These are phyloP conservation scores for Pleurotus salmoneostramineus DNA, from an alignment of 768 basidiomycete genomes.

Conservation along the genomic window DNA sequence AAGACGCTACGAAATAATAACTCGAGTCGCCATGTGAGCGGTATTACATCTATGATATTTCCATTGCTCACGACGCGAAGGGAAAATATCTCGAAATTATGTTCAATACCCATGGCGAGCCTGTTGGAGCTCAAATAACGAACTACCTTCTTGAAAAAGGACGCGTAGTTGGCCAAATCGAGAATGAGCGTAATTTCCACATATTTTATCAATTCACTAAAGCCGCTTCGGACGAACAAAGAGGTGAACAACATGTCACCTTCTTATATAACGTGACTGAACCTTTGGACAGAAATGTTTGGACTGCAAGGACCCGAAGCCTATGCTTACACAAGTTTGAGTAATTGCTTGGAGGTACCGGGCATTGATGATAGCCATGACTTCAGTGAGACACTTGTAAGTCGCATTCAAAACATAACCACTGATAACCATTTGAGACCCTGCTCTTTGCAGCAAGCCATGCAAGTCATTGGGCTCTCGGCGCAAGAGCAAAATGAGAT, in stretches of 20 bases:
- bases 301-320: conserved; percentile 95
- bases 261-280: conserved; percentile 11
- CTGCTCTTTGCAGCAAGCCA: conserved; percentile 63
- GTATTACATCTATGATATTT: conserved; percentile 1
- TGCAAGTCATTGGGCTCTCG: conserved; percentile 89
- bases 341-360: conserved; percentile 87
- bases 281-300: conserved; percentile 65
- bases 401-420: conserved; percentile 17
- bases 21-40: conserved; percentile 91
- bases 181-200: conserved; percentile 96
- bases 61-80: conserved; percentile 34
- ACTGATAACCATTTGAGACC: background rate
- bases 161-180: conserved; percentile 93
- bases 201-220: conserved; percentile 99
- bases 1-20: conserved; percentile 99
- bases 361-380: conserved; percentile 90
- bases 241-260: conserved; percentile 49
- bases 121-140: conserved; percentile 96
- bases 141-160: conserved; percentile 98
- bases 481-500: conserved; percentile 87
- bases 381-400: conserved; percentile 83
- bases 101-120: conserved; percentile 92
- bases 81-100: conserved; percentile 99
- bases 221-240: conserved; percentile 83
- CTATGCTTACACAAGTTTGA: conserved; percentile 89